These are phyloP conservation scores for Diutina rugosa DNA, from an alignment of 1,139 yeast species.

Conservation along the genomic window DNA sequence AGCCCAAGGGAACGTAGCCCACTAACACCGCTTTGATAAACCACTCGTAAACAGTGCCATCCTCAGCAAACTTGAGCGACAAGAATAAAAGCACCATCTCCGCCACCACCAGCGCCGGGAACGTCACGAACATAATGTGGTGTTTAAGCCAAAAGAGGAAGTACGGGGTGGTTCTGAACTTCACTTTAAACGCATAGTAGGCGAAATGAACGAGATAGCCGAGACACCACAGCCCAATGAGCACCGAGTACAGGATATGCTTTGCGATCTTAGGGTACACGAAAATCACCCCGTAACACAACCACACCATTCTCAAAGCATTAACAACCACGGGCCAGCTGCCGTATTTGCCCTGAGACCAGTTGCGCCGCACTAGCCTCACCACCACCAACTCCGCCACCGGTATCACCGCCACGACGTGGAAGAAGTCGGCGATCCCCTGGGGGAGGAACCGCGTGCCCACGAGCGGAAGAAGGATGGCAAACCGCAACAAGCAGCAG, in stretches of 20 bases:
- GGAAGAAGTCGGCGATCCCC: slow-evolving; percentile 56
- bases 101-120: slow-evolving; percentile 32
- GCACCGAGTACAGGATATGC: slow-evolving; percentile 33
- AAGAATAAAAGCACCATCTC: slow-evolving; percentile 44
- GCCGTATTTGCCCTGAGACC: neutral
- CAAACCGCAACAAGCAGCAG: slow-evolving; percentile 37
- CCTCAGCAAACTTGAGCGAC: slow-evolving; percentile 1
- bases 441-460: slow-evolving; percentile 53
- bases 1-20: neutral
- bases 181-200: slow-evolving; percentile 34
- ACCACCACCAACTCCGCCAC: slow-evolving; percentile 15
- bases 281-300: slow-evolving; percentile 32
- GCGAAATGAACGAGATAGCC: slow-evolving; percentile 28
- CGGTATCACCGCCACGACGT: slow-evolving; percentile 27
- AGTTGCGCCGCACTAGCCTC: slow-evolving; percentile 7
- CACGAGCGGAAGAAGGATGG: slow-evolving; percentile 44
- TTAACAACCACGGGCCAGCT: slow-evolving; percentile 16
- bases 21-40: neutral
- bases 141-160: slow-evolving; percentile 27
- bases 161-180: slow-evolving; percentile 20
- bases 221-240: slow-evolving; percentile 33
- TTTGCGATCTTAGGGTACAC: slow-evolving; percentile 38
- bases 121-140: slow-evolving; percentile 25
- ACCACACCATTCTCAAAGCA: slow-evolving; percentile 24
- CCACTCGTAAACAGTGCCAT: neutral